These are phyloP conservation scores for Penicillium nordicum DNA, from an alignment of 2,329 filamentous ascomycete genomes.

Conservation along the genomic window DNA sequence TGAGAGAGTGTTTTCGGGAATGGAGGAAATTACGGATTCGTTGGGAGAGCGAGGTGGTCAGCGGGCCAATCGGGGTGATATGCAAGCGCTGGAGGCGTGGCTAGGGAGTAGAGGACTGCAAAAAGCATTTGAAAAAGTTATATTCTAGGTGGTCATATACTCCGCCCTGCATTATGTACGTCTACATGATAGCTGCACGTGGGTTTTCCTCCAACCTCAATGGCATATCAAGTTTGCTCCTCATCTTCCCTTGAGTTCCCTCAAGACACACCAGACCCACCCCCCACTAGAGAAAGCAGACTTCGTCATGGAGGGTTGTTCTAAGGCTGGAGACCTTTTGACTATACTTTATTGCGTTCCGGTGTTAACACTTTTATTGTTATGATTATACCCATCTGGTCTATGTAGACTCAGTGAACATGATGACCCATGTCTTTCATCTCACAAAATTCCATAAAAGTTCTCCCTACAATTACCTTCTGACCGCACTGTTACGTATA, in stretches of 20 bases:
- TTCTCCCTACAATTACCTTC: too few relatives aligned
- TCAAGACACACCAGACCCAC: too few relatives aligned
- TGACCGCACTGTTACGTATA: too few relatives aligned
- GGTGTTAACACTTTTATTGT: too few relatives aligned
- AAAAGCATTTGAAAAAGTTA: slow-evolving; percentile 33
- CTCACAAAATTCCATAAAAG: neutral
- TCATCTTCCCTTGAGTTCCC: too few relatives aligned
- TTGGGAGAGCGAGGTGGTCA: slow-evolving; percentile 33
- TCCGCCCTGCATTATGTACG: neutral
- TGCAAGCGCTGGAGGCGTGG: slow-evolving; percentile 36
- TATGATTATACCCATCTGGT: too few relatives aligned
- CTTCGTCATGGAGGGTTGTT: too few relatives aligned
- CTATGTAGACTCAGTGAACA: too few relatives aligned
- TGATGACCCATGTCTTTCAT: too few relatives aligned
- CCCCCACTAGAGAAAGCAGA: too few relatives aligned
- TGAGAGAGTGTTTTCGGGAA: slow-evolving; percentile 27
- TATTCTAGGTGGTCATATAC: slow-evolving; percentile 21
- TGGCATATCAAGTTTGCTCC: neutral
- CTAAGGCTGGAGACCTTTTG: too few relatives aligned
- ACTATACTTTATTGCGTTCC: too few relatives aligned
- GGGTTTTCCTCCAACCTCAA: neutral
- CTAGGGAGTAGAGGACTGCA: slow-evolving; percentile 24
- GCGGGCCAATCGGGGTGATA: slow-evolving; percentile 34
- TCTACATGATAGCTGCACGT: neutral
- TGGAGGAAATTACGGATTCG: slow-evolving; percentile 36